Evolutionary conservation across 805 yeast genomes (phyloP).

Genomic region (Brettanomyces naardenensis): DNA sequence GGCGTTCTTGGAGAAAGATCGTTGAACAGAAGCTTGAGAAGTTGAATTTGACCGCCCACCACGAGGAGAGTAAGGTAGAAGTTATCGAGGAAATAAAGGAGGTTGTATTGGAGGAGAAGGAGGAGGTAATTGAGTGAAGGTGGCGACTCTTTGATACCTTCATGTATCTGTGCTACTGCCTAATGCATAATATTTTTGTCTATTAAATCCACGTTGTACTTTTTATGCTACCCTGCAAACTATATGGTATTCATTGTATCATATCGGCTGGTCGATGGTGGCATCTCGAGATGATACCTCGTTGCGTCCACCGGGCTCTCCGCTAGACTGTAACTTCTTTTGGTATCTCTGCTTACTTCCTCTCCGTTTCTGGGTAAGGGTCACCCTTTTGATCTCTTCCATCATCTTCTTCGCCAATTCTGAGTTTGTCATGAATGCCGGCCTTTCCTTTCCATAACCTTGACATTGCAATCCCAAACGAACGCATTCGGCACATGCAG

Average conservation of each 20-base stretch:
- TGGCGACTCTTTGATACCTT: not conserved
- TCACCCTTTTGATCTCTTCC: slow-evolving; percentile 38
- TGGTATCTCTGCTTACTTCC: slow-evolving; percentile 20
- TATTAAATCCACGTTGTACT: too few species aligned
- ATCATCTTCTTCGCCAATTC: slow-evolving; percentile 35
- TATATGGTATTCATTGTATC: not conserved
- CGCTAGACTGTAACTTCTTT: too few species aligned
- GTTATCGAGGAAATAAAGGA: slow-evolving; percentile 74
- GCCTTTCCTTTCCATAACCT: slow-evolving; percentile 42
- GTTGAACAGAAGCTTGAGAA: slow-evolving; percentile 41
- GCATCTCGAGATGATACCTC: not conserved
- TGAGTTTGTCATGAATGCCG: slow-evolving; percentile 44
- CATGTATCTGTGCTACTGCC: too few species aligned
- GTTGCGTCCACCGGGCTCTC: slow-evolving; percentile 9
- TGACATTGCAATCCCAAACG: slow-evolving; percentile 52
- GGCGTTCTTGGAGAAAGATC: slow-evolving; percentile 71
- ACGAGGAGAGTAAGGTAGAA: slow-evolving; percentile 40
- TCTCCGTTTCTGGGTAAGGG: slow-evolving; percentile 30
- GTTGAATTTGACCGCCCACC: slow-evolving; percentile 37
- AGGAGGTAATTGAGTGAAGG: slow-evolving; percentile 48
- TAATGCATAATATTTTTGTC: too few species aligned
- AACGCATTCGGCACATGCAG: slow-evolving; percentile 50
- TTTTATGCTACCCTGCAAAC: not conserved
- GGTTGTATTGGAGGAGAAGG: slow-evolving; percentile 63
- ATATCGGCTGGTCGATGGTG: slow-evolving; percentile 6